Base-by-base conservation (phyloP, 1,284 basidiomycete genomes). In the Boletus sp. region DNA sequence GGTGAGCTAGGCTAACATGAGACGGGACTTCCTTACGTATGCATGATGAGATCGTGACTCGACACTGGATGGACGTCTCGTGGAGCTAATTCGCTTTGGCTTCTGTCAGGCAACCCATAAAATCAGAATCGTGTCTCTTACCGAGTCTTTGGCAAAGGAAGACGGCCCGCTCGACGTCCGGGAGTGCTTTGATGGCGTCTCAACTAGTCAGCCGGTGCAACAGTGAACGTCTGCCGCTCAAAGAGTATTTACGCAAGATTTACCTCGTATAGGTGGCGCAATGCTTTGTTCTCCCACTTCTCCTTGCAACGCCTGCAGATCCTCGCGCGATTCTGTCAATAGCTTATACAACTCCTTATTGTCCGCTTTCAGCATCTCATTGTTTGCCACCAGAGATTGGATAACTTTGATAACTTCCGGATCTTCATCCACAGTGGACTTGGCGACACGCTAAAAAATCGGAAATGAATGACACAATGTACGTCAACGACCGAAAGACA, bases 351-450 rank as follows among this genome's bases (percentile, higher is more conserved):
- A 68, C 61, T 94, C 90, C 4, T 78, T 76, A 49, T 89, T 89
- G 58, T 92, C 89, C 26, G 80, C 81, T 66, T 90, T 89, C 49
- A 94, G 69, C 23, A 76, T 74, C 55, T 93, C 88, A 58, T 93
- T 94, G 60, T 91, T 86, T 25, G 82, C 80, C 8, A 93, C 89
- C 13, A 94, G 72, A 12, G 84, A 82, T 62, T 92, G 88, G 8
- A 94, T 71, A 6, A 91, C 80, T 49, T 77, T 74, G 27, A 75
- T 80, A 12, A 88, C 68, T 60, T 88, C 85, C 14, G 74, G 65
- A 49, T 81, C 74, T 33, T 80, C 79, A 22, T 67, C 59, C 30
- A 71, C 57, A 14, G 72, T 59, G 8, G 73, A 67, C 38, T 69
- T 67, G 12, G 74, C 72, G 10, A 73, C 54, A 62, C 79, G 70